Conservation (phyloP, 108 stramenopile genomes). For the Nitzschia putrida region DNA sequence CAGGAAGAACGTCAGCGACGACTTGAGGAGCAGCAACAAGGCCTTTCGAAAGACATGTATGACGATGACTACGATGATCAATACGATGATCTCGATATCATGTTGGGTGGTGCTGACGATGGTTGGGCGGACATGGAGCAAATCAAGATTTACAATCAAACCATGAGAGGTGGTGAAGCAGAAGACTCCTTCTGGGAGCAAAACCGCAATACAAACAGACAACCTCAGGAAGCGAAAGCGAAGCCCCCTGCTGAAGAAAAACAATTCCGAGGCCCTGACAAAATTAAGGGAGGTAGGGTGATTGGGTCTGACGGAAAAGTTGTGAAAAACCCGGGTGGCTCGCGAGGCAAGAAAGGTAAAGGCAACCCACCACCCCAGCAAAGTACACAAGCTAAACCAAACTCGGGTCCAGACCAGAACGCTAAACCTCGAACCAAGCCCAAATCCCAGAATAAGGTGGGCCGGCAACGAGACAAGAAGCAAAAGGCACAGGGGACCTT, state of each 20-base stretch:
- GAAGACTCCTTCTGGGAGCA: constrained; percentile 77
- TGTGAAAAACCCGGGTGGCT: constrained; percentile 39
- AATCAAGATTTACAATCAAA: constrained; percentile 70
- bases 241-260: constrained; percentile 10
- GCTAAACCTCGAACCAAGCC: constrained; percentile 40
- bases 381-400: constrained; percentile 1
- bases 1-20: constrained; percentile 11
- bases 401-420: not conserved
- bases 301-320: constrained; percentile 79
- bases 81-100: constrained; percentile 61
- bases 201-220: constrained; percentile 49
- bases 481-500: constrained; percentile 39
- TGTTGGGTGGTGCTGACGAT: constrained; percentile 56
- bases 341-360: constrained; percentile 12
- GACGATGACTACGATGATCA: constrained; percentile 91
- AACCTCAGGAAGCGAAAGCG: constrained; percentile 8
- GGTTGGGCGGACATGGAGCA: constrained; percentile 67
- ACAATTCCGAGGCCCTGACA: constrained; percentile 53
- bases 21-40: constrained; percentile 10
- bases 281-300: constrained; percentile 78
- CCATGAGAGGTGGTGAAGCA: constrained; percentile 56
- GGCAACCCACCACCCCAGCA: not conserved
- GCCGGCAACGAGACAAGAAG: constrained; percentile 39
- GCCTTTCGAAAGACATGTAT: constrained; percentile 53
- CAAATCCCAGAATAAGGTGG: constrained; percentile 39